Evolutionary conservation across 805 yeast genomes (phyloP).

Genomic region (Wickerhamiella lipophila): DNA sequence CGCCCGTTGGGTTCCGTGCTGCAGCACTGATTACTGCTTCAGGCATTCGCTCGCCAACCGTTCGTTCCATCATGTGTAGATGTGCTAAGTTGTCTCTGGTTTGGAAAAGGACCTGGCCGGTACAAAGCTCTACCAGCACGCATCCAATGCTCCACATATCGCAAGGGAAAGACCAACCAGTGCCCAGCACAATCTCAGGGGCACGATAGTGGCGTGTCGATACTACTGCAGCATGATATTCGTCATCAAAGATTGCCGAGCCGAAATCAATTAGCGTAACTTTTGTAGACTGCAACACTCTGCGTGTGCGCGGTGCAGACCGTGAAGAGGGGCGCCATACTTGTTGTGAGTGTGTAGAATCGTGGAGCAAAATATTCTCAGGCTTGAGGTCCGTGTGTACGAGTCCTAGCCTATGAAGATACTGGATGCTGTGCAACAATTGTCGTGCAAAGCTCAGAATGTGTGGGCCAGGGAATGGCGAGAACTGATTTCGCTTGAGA

Average conservation of each 20-base stretch:
- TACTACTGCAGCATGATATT: slow-evolving; percentile 82
- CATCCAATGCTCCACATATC: slow-evolving; percentile 97
- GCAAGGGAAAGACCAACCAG: slow-evolving; percentile 96
- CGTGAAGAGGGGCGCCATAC: slow-evolving; percentile 13
- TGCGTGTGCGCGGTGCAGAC: slow-evolving; percentile 19
- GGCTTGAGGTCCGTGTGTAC: slow-evolving; percentile 97
- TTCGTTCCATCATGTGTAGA: slow-evolving; percentile 84
- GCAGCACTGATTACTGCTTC: slow-evolving; percentile 22
- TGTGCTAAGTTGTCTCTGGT: slow-evolving; percentile 94
- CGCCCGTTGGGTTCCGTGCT: slow-evolving; percentile 16
- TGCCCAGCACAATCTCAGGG: slow-evolving; percentile 86
- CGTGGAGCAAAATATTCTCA: slow-evolving; percentile 64
- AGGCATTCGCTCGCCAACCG: slow-evolving; percentile 40
- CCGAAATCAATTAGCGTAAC: slow-evolving; percentile 94
- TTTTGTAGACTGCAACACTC: slow-evolving; percentile 58
- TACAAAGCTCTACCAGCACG: slow-evolving; percentile 74
- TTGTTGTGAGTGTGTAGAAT: slow-evolving; percentile 7
- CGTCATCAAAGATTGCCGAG: slow-evolving; percentile 88
- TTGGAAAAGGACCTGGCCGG: slow-evolving; percentile 89
- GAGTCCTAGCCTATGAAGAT: slow-evolving; percentile 74
- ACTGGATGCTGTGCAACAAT: slow-evolving; percentile 70
- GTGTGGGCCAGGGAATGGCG: slow-evolving; percentile 90
- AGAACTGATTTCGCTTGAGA: slow-evolving; percentile 65
- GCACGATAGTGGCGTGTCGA: slow-evolving; percentile 95
- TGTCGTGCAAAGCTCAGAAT: slow-evolving; percentile 83